Base-by-base conservation (phyloP, 495 filamentous ascomycete genomes). In the Hypoxylon rickii region DNA sequence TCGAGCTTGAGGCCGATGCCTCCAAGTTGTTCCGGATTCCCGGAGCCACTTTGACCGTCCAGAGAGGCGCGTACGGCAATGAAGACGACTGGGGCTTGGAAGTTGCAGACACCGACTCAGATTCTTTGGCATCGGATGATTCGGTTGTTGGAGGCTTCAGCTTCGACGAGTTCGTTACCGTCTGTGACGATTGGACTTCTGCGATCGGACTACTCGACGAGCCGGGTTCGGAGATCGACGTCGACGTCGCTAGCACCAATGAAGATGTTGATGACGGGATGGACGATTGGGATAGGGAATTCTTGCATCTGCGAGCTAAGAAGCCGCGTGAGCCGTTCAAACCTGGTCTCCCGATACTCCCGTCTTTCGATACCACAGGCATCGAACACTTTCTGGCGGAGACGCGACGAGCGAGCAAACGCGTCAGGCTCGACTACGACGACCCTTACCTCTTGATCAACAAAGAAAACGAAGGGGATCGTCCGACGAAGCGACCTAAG, bases 401-500 rank as follows among this genome's bases (percentile, higher is more conserved):
- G 12, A 89, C 87, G 3, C 74, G 84, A 3, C 82, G 83, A 51
- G 73, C 92, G 51, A 85, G 87, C 18, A 90, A 89, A 68, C 83
- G 79, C 26, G 85, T 95, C 36, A 81, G 82, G 1, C 80, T 99
- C n/a, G 91, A 97, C 61, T 79, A 96, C 56, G 92, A 92, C 58
- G 94, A 99, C 66, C 90, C 90, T 0, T 82, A 90, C 55, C 81
- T 99, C 19, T 79, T 99, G 1, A 77, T 97, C 19, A 87, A 92
- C 64, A 70, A 71, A 2, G 69, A 70, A n/a, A 57, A 66, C 7
- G 82, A 84, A 31, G 76, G 71, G 1, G 73, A 79, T 19, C 76
- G 79, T 16, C 78, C 80, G 2, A 58, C 80, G n/a, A 73, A 80
- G 33, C 65, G 73, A 7, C 69, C 70, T 12, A 77, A 73, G 54